phyloP scores from a whole-genome alignment of 208 protist genomes.

The Tritrichomonas musculus region DNA sequence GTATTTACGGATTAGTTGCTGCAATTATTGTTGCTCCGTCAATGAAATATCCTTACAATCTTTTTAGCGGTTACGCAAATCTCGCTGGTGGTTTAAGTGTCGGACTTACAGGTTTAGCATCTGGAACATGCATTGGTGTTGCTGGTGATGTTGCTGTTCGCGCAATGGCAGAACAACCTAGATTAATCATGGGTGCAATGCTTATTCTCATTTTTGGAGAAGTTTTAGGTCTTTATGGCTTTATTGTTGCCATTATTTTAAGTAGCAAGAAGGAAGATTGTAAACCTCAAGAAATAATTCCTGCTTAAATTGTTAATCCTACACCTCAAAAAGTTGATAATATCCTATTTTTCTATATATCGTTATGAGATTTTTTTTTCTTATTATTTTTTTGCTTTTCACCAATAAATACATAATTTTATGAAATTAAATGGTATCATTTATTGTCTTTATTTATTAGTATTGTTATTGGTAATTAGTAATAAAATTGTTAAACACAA shows the following conservation, averaged over 20 bases:
- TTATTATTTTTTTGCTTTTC: no score
- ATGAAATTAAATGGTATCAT: no score
- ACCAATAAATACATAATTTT: no score
- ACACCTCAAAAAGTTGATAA: no score
- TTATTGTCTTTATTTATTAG: no score
- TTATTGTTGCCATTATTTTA: slow-evolving; percentile 29
- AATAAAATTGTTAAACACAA: no score
- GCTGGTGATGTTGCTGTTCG: slow-evolving; percentile 31
- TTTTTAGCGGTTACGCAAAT: background rate
- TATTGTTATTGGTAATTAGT: no score
- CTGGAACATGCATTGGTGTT: slow-evolving; percentile 34
- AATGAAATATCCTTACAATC: background rate
- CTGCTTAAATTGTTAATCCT: no score
- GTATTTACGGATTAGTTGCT: slow-evolving; percentile 32
- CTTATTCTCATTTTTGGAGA: slow-evolving; percentile 35
- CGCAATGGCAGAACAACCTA: slow-evolving; percentile 17
- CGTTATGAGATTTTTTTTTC: no score
- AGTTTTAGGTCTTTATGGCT: slow-evolving; percentile 32
- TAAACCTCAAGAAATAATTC: no score
- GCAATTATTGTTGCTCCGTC: background rate
- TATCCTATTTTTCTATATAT: no score
- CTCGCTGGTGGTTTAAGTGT: slow-evolving; percentile 13
- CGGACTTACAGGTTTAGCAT: background rate
- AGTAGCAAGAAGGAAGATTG: background rate
- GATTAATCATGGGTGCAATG: slow-evolving; percentile 23